Evolutionary conservation across 192 early-diverging fungal species (phyloP), one percentile per base, ranked within the genome.

Genomic region (Backusella australiensis): DNA sequence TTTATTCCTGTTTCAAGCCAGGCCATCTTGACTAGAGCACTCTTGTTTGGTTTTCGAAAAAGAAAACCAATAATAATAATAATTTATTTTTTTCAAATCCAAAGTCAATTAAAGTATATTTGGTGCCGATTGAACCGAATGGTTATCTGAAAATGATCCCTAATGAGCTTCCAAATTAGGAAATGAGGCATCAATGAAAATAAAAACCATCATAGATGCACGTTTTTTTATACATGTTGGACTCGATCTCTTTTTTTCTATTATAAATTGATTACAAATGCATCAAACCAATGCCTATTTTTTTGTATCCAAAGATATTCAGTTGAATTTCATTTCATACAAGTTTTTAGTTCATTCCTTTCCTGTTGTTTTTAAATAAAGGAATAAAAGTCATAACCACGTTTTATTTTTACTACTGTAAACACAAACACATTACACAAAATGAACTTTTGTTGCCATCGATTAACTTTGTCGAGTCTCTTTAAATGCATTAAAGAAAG

Each of bases 191-290:
- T 63, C 56, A 26, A 29, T 63, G 56, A 29, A 63, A 63, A 63
- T 14, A 29, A 26, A 29, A 29, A 12, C 29, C 23, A 29, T 23
- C 11, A 75, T 91, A 94, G 81, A 8, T 63, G 56, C 56, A 63
- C 56, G 56, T 63, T 63, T 29, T 63, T 63, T 21, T 21, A 5
- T 49, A 7, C 17, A 63, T 12, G 3, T 29, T 26, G 21, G 23
- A 4, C 26, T 63, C 56, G 11, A 63, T 6, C 15, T 63, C 19
- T 49, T 29, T 9, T 26, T 26, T 26, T 12, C 1, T 26, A 59
- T 59, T 59, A 59, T 59, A 29, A 59, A 29, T 59, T 3, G 9
- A 19, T 59, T 29, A 59, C 23, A 59, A 59, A 59, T 59, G 7
- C 11, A 59, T 59, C 56, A 59, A 59, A 26, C 11, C 21, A 9